Conservation (phyloP, 805 yeast species). For the Ogataea ganodermae region DNA sequence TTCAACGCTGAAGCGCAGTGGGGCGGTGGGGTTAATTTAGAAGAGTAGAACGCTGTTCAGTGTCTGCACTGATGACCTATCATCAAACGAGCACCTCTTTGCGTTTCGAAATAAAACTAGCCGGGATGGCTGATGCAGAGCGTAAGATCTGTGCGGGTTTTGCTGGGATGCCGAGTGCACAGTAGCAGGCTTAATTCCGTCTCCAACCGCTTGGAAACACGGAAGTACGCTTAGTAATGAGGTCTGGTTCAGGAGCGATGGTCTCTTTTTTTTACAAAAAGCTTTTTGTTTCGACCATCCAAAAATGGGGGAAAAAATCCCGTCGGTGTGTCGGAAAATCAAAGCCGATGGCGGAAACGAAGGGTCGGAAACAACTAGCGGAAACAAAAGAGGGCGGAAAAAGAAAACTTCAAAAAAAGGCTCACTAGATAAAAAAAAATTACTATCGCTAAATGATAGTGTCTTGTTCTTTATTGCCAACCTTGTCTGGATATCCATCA, state of each 20-base stretch:
- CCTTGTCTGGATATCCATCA: no score
- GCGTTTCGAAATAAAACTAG: background rate
- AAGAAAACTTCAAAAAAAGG: no score
- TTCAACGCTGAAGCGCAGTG: background rate
- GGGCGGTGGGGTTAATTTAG: no score
- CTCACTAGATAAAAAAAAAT: background rate
- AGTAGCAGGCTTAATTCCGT: background rate
- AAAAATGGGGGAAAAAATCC: background rate
- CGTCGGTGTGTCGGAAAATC: slow-evolving; percentile 4
- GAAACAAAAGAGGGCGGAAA: no score
- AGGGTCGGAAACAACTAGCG: background rate
- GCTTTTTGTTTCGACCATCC: slow-evolving; percentile 2
- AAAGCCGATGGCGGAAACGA: background rate
- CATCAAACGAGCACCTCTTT: slow-evolving; percentile 3
- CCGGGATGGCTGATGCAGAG: background rate
- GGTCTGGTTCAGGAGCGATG: slow-evolving; percentile 2
- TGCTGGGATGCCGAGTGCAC: background rate
- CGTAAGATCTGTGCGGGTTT: background rate
- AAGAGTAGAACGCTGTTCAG: background rate
- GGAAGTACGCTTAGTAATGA: background rate
- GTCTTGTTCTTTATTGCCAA: no score
- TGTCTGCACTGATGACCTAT: background rate
- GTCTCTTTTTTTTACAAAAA: background rate
- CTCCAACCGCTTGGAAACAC: background rate
- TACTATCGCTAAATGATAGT: no score